A percentile compares a stretch with the other conserved stretches of the same genome.
Evolutionary conservation across 371 early-diverging fungal species (phyloP).

Genomic region (Apophysomyces trapeziformis): DNA sequence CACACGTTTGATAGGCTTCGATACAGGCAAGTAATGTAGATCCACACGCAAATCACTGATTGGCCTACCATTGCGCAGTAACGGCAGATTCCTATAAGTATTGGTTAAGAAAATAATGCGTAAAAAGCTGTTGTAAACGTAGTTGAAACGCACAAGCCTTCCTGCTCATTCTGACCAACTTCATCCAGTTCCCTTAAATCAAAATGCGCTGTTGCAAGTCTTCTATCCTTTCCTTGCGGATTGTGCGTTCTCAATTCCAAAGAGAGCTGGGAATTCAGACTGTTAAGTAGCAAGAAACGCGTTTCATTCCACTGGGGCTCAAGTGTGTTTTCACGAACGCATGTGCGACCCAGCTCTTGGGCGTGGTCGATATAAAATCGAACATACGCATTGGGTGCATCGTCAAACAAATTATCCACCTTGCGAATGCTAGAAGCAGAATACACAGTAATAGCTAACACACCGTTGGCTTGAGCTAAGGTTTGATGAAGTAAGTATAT

Average conservation of each 20-base stretch:
- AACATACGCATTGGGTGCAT: constrained; percentile 83
- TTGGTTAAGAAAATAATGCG: neutral
- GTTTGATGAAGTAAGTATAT: neutral
- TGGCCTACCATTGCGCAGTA: constrained; percentile 54
- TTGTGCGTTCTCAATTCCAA: constrained; percentile 40
- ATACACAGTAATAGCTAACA: constrained; percentile 79
- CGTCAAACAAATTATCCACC: constrained; percentile 45
- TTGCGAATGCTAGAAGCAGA: constrained; percentile 80
- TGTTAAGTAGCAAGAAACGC: constrained; percentile 57
- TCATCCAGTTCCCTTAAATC: constrained; percentile 57
- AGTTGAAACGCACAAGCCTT: constrained; percentile 26
- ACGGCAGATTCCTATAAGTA: constrained; percentile 30
- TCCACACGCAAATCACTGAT: constrained; percentile 58
- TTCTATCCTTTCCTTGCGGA: constrained; percentile 32
- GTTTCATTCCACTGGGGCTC: constrained; percentile 69
- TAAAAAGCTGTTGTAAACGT: neutral
- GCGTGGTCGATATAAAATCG: constrained; percentile 73
- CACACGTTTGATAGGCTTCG: constrained; percentile 50
- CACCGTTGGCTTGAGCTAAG: constrained; percentile 74
- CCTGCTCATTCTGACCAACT: constrained; percentile 37
- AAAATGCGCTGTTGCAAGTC: constrained; percentile 52
- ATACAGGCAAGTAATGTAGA: constrained; percentile 65
- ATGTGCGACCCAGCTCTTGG: constrained; percentile 71
- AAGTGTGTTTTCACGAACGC: constrained; percentile 56
- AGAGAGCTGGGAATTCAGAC: constrained; percentile 53